These are phyloP conservation scores for Pyrenochaeta sp. DNA, from an alignment of 2,329 filamentous ascomycete species.

Conservation along the genomic window DNA sequence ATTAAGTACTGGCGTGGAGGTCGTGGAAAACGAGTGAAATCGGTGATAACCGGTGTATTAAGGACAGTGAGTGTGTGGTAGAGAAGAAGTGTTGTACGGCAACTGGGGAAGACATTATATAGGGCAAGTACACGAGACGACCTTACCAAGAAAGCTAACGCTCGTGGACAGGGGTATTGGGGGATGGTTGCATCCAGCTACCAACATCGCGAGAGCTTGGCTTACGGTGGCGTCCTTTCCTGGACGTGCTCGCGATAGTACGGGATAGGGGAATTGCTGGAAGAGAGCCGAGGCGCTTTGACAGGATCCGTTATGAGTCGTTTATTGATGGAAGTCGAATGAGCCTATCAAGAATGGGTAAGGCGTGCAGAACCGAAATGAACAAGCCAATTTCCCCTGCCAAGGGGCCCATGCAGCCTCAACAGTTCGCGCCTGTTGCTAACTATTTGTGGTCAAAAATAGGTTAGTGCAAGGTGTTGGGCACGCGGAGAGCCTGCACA, in stretches of 20 bases:
- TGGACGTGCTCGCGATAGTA: conserved; percentile 35
- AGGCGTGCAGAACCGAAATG: conserved; percentile 43
- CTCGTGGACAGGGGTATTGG: conserved; percentile 33
- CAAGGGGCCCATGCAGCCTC: conserved; percentile 39
- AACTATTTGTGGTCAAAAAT: conserved; percentile 21
- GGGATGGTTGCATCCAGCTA: conserved; percentile 37
- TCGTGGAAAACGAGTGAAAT: conserved; percentile 52
- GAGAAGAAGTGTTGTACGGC: conserved; percentile 26
- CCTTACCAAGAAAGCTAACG: conserved; percentile 34
- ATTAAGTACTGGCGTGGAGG: conserved; percentile 44
- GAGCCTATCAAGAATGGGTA: conserved; percentile 30
- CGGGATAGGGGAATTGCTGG: conserved; percentile 42
- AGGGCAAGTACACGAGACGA: conserved; percentile 27
- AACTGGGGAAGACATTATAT: conserved; percentile 47
- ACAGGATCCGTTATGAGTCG: conserved; percentile 34
- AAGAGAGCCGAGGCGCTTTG: conserved; percentile 30
- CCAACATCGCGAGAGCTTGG: conserved; percentile 30
- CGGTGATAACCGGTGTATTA: conserved; percentile 51
- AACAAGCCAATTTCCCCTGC: conserved; percentile 40
- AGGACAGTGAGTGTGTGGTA: conserved; percentile 50
- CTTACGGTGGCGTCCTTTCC: conserved; percentile 36
- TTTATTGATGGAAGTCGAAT: conserved; percentile 41
- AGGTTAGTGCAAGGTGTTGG: conserved; percentile 27
- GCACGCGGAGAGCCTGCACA: conserved; percentile 16
- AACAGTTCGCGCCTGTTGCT: conserved; percentile 31